A percentile compares a stretch with the other conserved stretches of the same genome.
These are phyloP conservation scores for Psilocybe cubensis DNA, from an alignment of 768 basidiomycete species.

Conservation along the genomic window DNA sequence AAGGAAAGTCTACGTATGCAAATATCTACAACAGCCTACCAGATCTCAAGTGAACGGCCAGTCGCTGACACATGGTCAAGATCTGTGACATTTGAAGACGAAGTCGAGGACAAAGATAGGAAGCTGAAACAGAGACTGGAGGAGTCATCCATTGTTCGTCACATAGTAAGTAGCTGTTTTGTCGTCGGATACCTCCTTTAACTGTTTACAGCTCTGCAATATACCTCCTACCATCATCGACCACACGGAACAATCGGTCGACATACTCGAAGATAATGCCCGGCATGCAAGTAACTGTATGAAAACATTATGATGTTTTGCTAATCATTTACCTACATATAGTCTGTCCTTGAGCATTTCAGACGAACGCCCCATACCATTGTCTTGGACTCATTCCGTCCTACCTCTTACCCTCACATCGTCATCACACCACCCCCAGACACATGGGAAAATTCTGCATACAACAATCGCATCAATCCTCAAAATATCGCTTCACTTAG, in stretches of 20 bases:
- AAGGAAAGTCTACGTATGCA: neutral
- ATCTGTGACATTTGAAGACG: neutral
- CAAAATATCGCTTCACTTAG: constrained; percentile 38
- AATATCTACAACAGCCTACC: neutral
- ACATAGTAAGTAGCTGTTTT: constrained; percentile 18
- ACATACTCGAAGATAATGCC: neutral
- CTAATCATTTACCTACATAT: neutral
- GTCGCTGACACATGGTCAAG: neutral
- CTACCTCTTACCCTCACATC: constrained; percentile 49
- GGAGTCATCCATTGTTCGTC: constrained; percentile 12
- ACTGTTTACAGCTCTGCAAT: constrained; percentile 18
- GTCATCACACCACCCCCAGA: constrained; percentile 50
- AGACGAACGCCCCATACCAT: constrained; percentile 35
- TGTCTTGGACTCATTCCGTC: constrained; percentile 46
- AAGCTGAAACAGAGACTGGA: neutral
- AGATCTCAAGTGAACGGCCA: neutral
- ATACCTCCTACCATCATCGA: constrained; percentile 17
- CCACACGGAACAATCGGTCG: neutral
- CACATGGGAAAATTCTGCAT: constrained; percentile 36
- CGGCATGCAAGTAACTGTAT: constrained; percentile 7
- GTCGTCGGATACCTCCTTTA: neutral
- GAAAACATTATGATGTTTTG: neutral
- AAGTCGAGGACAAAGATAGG: neutral
- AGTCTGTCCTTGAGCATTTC: constrained; percentile 32
- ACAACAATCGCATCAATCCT: constrained; percentile 37